phyloP scores from a whole-genome alignment of 495 filamentous ascomycete genomes.

The Trichodelitschia bisporula region DNA sequence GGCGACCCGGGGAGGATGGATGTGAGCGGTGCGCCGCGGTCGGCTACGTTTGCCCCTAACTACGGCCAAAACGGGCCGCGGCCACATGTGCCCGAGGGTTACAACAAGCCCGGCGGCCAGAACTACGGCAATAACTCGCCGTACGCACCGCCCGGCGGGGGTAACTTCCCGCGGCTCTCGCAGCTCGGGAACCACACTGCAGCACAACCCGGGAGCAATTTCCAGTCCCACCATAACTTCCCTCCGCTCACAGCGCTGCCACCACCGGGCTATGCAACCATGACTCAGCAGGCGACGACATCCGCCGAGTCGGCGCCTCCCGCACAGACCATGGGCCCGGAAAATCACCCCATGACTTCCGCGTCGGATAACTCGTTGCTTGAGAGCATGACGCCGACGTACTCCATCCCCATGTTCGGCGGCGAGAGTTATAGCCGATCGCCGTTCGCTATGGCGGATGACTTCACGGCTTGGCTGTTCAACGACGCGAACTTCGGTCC shows the following conservation, averaged over 20 bases:
- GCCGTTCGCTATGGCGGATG: constrained; percentile 71
- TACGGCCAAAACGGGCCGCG: constrained; percentile 5
- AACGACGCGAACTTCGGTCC: constrained; percentile 27
- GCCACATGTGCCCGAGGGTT: not conserved
- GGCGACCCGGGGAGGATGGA: constrained; percentile 6
- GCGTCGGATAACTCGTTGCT: too few species aligned
- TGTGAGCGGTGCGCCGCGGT: constrained; percentile 2
- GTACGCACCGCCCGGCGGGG: constrained; percentile 2
- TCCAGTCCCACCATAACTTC: constrained; percentile 9
- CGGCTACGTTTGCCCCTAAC: constrained; percentile 3
- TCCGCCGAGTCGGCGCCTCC: not conserved
- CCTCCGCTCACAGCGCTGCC: constrained; percentile 8
- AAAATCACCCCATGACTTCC: not conserved
- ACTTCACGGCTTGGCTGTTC: constrained; percentile 82
- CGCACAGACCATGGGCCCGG: not conserved
- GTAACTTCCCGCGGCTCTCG: not conserved
- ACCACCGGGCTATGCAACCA: constrained; percentile 6
- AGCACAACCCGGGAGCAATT: too few species aligned
- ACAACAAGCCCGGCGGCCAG: not conserved
- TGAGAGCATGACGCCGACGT: constrained; percentile 39
- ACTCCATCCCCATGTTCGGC: constrained; percentile 64
- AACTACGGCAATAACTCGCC: constrained; percentile 3
- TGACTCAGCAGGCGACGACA: constrained; percentile 1
- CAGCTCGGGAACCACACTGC: too few species aligned
- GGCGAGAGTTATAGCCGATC: constrained; percentile 61